These are phyloP conservation scores for Vitis riparia DNA, from an alignment of 164 flowering plant species.

Conservation along the genomic window DNA sequence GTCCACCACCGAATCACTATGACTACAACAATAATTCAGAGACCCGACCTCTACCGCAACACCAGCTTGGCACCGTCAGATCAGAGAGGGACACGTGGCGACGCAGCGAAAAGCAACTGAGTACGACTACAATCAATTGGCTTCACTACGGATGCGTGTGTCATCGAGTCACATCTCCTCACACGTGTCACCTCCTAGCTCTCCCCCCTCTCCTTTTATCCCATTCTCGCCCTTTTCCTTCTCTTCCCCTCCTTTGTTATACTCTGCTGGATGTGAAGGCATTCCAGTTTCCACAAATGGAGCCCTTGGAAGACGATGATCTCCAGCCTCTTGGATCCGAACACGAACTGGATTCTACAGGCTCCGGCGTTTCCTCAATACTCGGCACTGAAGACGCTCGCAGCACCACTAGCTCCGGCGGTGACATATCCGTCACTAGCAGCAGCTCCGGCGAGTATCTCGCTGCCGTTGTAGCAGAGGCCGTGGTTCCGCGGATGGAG, in stretches of 20 bases:
- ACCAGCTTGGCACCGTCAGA: background rate
- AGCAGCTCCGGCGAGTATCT: slow-evolving; percentile 50
- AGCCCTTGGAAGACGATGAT: slow-evolving; percentile 24
- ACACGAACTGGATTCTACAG: slow-evolving; percentile 20
- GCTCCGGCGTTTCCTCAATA: slow-evolving; percentile 22
- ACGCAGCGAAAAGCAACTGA: slow-evolving; percentile 8
- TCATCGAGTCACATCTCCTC: slow-evolving; percentile 3
- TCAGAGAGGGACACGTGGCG: slow-evolving; percentile 16
- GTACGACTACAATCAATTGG: slow-evolving; percentile 10
- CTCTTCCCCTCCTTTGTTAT: background rate
- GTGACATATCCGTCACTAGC: slow-evolving; percentile 32
- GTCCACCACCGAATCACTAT: background rate
- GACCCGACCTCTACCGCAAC: background rate
- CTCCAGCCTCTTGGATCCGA: slow-evolving; percentile 21
- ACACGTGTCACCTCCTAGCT: slow-evolving; percentile 29
- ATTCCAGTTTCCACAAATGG: slow-evolving; percentile 1
- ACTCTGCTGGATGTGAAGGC: background rate
- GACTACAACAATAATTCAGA: background rate
- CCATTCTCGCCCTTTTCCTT: background rate
- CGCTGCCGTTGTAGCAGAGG: slow-evolving; percentile 16
- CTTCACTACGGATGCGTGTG: slow-evolving; percentile 12
- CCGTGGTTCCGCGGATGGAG: slow-evolving; percentile 7
- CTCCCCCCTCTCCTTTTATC: slow-evolving; percentile 5
- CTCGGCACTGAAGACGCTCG: slow-evolving; percentile 13
- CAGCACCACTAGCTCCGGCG: slow-evolving; percentile 22